Base-by-base conservation (phyloP, 305 asterid genomes). In the Plantago coronopus region DNA sequence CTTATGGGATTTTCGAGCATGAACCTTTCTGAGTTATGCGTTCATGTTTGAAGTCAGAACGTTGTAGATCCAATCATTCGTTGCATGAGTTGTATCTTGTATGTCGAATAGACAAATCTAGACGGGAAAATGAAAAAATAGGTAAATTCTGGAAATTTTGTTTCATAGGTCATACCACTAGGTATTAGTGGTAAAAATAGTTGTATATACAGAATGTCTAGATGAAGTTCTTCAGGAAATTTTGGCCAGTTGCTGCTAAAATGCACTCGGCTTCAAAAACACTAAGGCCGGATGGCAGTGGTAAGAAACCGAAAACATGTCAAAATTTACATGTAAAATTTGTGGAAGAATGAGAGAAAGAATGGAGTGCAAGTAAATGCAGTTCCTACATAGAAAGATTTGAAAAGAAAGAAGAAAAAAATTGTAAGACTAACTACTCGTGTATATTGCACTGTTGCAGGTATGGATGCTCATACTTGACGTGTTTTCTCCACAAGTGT, bases 371-470 rank as follows among this genome's bases (percentile, higher is more conserved):
- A 48, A 66, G 67, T 48, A 59, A 22, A n/a, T 50, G 42, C 29
- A 62, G 17, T 62, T 71, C 66, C 69, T 73, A 59, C 66, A 54
- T 64, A 47, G 31, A 64, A 19, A 7, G 64, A 38, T 34, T 25
- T 49, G 65, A 49, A 47, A 47, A 40, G 54, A 25, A 49, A 65
- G 62, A 19, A 58, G 55, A 59, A 25, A 63, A 25, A 34, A n/a
- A 43, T 15, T 18, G 54, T 55, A 29, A 46, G 59, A 48, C 73
- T 53, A 63, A 60, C 76, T 82, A 85, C 31, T 67, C 73, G 18
- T 83, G 96, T 72, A 91, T 76, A 62, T 93, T 89, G 73, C 99
- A 93, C 44, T 89, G 91, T 63, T 81, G 94, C 57, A 91, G 64
- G 66, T 72, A 74, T 1, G 97, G 95, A 72, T 83, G 95, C 59